Evolutionary conservation across 495 filamentous ascomycete genomes (phyloP), one percentile per base, ranked within the genome.

Genomic region (Chaetomium fimeti): DNA sequence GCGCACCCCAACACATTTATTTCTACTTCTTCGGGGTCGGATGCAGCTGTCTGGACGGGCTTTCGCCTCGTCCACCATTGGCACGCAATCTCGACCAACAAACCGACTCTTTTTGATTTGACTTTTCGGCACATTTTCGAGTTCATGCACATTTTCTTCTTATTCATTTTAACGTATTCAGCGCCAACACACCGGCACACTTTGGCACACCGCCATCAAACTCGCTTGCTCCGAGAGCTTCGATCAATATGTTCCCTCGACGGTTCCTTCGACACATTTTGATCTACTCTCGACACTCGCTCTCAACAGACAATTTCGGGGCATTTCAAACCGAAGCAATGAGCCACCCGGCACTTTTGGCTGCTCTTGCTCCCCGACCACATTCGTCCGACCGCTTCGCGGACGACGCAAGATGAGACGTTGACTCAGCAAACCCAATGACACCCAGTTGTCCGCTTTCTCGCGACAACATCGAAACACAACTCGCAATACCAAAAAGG

Each of bases 121-220:
- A 49, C n/a, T 56, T 43, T 43, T 48, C n/a, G 16, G 13, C 40
- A 54, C 42, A n/a, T 32, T 38, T 40, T 38, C 29, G 43, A 38
- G 52, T 43, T 48, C 24, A 29, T 49, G 36, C 61, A 51, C 28
- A 29, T 38, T 12, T 57, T 47, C 22, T 20, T 25, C 32, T 47
- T 28, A 28, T 36, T 27, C 42, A 32, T 22, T 27, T 48, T 59
- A 58, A 24, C 11, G 62, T 53, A 22, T 60, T 22, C 63, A 60
- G 63, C 63, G 57, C 56, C 57, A 48, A 60, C 63, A 65, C 63
- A 60, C n/a, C 48, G 63, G 63, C 57, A 65, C 11, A 11, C 13
- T n/a, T 40, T 51, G 53, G 61, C 49, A n/a, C 62, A 58, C 22
- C 12, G 51, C 54, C 45, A 59, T 36, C 57, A 64, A 13, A 59